A percentile compares a stretch with the other conserved stretches of the same genome.
These are phyloP conservation scores for Kazachstania viticola DNA, from an alignment of 805 yeast genomes.

Conservation along the genomic window DNA sequence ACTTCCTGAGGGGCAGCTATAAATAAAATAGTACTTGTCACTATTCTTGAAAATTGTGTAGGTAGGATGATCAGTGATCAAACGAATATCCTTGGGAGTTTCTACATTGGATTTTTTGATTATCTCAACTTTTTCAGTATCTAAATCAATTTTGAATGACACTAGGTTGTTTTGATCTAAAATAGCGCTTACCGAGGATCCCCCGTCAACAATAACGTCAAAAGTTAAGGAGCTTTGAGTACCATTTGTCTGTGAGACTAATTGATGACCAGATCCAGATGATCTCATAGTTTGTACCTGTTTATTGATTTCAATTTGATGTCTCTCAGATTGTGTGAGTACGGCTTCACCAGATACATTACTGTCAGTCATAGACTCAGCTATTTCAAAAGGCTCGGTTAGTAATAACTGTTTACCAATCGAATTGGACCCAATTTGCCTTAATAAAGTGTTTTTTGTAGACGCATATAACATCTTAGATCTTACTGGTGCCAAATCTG, in stretches of 20 bases:
- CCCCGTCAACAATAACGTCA: conserved; percentile 10
- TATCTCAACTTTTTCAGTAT: conserved; percentile 37
- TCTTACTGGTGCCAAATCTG: conserved; percentile 73
- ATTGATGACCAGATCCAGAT: conserved; percentile 11
- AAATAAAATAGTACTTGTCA: conserved; percentile 46
- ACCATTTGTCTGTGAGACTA: conserved; percentile 23
- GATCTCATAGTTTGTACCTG: conserved; percentile 19
- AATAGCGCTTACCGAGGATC: conserved; percentile 9
- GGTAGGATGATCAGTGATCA: conserved; percentile 39
- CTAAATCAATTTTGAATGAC: conserved; percentile 39
- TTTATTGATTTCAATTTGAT: conserved; percentile 15
- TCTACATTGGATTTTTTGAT: conserved; percentile 17
- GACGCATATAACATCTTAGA: conserved; percentile 92
- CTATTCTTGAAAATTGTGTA: conserved; percentile 44
- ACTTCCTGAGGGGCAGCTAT: conserved; percentile 84
- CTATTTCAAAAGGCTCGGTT: conserved; percentile 26
- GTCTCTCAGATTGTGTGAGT: conserved; percentile 21
- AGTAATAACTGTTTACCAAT: conserved; percentile 26
- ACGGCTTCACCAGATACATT: conserved; percentile 5
- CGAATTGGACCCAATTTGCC: conserved; percentile 52
- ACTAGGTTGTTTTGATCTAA: conserved; percentile 34
- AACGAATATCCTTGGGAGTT: conserved; percentile 23
- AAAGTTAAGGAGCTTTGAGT: conserved; percentile 17
- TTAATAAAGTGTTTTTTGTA: conserved; percentile 63
- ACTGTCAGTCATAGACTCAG: conserved; percentile 8